Conservation (phyloP, 352 stramenopile genomes). For the Phytophthora syringae region DNA sequence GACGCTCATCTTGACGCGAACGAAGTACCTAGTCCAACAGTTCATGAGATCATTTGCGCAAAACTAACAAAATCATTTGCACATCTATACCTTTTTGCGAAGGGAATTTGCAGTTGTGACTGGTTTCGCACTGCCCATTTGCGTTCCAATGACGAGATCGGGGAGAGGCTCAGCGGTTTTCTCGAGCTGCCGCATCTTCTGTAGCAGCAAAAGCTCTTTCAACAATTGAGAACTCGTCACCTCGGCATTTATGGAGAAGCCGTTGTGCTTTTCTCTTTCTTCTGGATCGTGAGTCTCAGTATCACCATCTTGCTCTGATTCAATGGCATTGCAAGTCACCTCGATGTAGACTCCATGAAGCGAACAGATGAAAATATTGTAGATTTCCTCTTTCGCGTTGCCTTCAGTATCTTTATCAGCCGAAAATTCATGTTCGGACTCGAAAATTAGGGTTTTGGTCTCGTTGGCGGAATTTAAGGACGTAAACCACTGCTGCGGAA, state of each 20-base stretch:
- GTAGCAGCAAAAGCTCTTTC: constrained; percentile 45
- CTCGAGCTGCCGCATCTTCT: constrained; percentile 41
- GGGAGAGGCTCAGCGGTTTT: constrained; percentile 31
- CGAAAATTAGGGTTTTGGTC: constrained; percentile 47
- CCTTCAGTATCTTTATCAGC: neutral
- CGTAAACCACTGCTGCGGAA: constrained; percentile 63
- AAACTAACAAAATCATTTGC: neutral
- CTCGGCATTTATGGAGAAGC: neutral
- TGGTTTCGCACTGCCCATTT: constrained; percentile 37
- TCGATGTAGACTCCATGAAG: constrained; percentile 28
- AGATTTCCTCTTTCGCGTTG: constrained; percentile 9
- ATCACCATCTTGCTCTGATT: neutral
- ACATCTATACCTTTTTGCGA: constrained; percentile 45
- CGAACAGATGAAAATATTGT: constrained; percentile 28
- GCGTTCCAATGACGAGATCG: constrained; percentile 43
- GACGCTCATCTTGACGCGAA: constrained; percentile 43
- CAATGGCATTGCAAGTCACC: constrained; percentile 8
- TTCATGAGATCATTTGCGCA: neutral
- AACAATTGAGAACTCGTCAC: constrained; percentile 31
- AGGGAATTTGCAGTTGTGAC: constrained; percentile 45
- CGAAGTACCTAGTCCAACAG: constrained; percentile 36
- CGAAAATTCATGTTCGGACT: constrained; percentile 2
- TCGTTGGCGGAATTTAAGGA: constrained; percentile 45
- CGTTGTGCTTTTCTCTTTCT: neutral
- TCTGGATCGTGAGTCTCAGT: neutral